phyloP scores from a whole-genome alignment of 306 rosid genomes.

The Prunus dulcis region DNA sequence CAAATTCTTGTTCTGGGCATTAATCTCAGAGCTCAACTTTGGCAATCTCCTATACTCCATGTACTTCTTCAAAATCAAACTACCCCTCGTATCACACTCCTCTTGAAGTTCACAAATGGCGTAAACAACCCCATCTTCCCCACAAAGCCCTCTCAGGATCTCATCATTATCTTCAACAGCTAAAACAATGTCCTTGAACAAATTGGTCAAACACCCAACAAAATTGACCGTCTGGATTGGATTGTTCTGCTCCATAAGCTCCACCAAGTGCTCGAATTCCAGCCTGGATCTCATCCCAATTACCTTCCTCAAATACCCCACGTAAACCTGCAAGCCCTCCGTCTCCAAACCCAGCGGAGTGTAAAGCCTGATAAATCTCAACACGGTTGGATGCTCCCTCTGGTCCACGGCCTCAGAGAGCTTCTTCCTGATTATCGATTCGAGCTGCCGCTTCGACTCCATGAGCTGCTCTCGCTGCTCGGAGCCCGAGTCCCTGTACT shows the following conservation, averaged over 20 bases:
- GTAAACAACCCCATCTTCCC: slow-evolving; percentile 92
- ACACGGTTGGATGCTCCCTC: slow-evolving; percentile 60
- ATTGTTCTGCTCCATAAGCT: slow-evolving; percentile 56
- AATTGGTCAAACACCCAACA: slow-evolving; percentile 75
- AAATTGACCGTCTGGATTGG: slow-evolving; percentile 45
- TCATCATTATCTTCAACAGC: slow-evolving; percentile 82
- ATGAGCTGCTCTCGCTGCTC: slow-evolving; percentile 74
- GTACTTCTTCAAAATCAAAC: slow-evolving; percentile 78
- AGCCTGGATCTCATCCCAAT: slow-evolving; percentile 83
- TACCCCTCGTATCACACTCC: slow-evolving; percentile 88
- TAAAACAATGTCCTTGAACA: slow-evolving; percentile 83
- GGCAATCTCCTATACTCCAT: slow-evolving; percentile 86
- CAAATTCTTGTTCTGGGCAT: slow-evolving; percentile 72
- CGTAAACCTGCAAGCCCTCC: slow-evolving; percentile 88
- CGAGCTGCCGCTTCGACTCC: slow-evolving; percentile 60
- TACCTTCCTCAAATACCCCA: slow-evolving; percentile 84
- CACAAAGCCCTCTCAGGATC: slow-evolving; percentile 78
- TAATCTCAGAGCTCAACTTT: slow-evolving; percentile 70
- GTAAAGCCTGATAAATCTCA: slow-evolving; percentile 62
- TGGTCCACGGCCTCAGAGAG: slow-evolving; percentile 71
- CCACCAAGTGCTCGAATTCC: slow-evolving; percentile 77
- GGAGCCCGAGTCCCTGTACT: slow-evolving; percentile 64
- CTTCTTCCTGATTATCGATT: slow-evolving; percentile 74
- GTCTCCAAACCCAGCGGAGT: slow-evolving; percentile 80
- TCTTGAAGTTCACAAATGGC: slow-evolving; percentile 96